These are phyloP conservation scores for Ustilago esculenta DNA, from an alignment of 1,284 basidiomycete species.

Conservation along the genomic window DNA sequence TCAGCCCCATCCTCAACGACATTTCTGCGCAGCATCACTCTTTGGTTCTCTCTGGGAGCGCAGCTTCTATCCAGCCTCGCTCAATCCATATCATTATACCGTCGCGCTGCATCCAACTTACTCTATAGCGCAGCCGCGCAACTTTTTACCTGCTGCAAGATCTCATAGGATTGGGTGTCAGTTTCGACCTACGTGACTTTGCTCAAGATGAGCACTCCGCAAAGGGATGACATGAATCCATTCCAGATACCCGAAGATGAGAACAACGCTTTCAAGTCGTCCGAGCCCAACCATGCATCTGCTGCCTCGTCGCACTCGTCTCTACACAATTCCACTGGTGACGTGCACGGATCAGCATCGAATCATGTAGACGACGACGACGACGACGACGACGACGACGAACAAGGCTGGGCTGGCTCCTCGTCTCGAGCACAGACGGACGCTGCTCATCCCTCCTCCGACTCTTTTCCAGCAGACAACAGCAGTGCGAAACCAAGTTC, in stretches of 20 bases:
- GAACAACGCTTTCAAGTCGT: conserved; percentile 6
- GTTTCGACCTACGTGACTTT: no score
- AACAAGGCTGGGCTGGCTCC: conserved; percentile 35
- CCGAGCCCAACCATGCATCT: conserved; percentile 6
- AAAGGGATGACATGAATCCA: conserved; percentile 35
- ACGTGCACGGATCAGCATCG: neutral
- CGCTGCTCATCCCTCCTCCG: neutral
- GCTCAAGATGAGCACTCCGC: conserved; percentile 25
- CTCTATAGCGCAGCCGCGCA: no score
- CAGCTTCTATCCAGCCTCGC: no score
- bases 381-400: conserved; percentile 37
- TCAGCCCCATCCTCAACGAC: no score
- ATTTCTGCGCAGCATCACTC: no score
- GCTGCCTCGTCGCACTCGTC: conserved; percentile 24
- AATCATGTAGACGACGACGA: conserved; percentile 22
- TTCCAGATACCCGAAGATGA: conserved; percentile 50
- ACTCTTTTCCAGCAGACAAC: neutral
- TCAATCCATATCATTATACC: no score
- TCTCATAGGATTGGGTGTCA: no score
- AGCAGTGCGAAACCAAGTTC: conserved; percentile 2
- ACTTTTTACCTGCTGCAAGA: no score
- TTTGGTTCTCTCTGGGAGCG: no score
- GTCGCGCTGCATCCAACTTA: no score
- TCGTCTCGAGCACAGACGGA: conserved; percentile 29
- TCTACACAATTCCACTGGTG: neutral